Base-by-base conservation (phyloP, 371 early-diverging fungal species). In the Vairimorpha necatrix region DNA sequence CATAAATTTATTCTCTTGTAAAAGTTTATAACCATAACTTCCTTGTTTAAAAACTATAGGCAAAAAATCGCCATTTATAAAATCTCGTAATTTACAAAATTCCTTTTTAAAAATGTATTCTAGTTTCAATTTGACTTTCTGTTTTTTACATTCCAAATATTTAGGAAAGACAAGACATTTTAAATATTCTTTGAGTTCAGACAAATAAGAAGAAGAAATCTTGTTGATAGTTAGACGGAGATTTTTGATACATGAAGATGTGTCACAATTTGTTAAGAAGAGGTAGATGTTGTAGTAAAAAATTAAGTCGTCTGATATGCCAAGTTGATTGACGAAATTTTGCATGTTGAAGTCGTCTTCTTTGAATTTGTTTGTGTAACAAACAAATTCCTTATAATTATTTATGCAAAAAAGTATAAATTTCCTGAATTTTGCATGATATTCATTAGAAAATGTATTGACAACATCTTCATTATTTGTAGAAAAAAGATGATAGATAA, bases 31-130 rank as follows among this genome's bases (percentile, higher is more conserved):
- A 0, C 61, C 73, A 33, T 24, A 32, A 28, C 42, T 36, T 33
- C 73, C 73, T 48, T 50, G 22, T 18, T 32, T 22, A 50, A 72
- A 63, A 3, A 72, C 33, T 16, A 54, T 36, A n/a, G 22, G n/a
- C 6, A 72, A 48, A 20, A 36, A 63, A 38, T 63, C 36, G 1
- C 22, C n/a, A 33, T 63, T 20, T 36, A 20, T n/a, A 63, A 38
- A 24, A 36, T 36, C 20, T n/a, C 28, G 9, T 16, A 36, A 6
- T 9, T 33, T 63, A 22, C 39, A 33, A 38, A 26, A 63, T 2
- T 63, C 63, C n/a, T 38, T 63, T 36, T 18, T 26, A 38, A 63
- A 63, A 24, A 63, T 16, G n/a, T 36, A 2, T 36, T 36, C 0
- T 36, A 63, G 2, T 24, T 24, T 38, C n/a, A 6, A 16, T 36